Base-by-base conservation (phyloP, 768 basidiomycete genomes). In the Auricularia sp. region DNA sequence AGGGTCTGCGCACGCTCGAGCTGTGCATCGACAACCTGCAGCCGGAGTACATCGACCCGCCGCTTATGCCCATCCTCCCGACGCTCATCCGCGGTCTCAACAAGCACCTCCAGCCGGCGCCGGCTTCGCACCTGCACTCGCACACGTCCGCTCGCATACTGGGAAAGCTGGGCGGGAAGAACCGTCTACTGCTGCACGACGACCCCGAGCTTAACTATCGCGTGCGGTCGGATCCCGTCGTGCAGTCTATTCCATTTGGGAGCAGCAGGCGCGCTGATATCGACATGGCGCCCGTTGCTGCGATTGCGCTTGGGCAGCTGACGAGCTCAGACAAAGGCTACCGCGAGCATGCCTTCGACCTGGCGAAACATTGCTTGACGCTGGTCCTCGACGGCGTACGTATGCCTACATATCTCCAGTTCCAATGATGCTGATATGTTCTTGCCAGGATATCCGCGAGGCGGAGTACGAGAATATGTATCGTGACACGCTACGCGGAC, bases 11-110 rank as follows among this genome's bases (percentile, higher is more conserved):
- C 5, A 99, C 97, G 0, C 83, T 99, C 65, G 97, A 99, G 75
- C 81, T 99, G n/a, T 98, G 96, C 77, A 96, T 98, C 71, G 97
- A 99, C 78, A 99, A 98, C 73, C 83, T 99, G 34, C 97, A 94
- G 0, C 93, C 94, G 2, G 97, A 98, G 75, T 98, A 98, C 79
- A 82, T 99, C 35, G 96, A 98, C 71, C 97, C 97, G 3, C 95
- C 94, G 2, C 84, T 98, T 68, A 92, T 87, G 67, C 92, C 91
- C 0, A 94, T 98, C 54, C 81, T 97, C 54, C 83, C 94, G 59
- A 94, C 98, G 67, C 79, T 99, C 65, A 98, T 94, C 92, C 90
- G 90, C 67, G 96, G 94, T 0, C 81, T 99, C 29, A 93, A 96
- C 75, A 88, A 85, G 68, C 89, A 95, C 70, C 79, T 99, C 61